These are phyloP conservation scores for Euphorbia tirucalli DNA, from an alignment of 345 rosid genomes.

Conservation along the genomic window DNA sequence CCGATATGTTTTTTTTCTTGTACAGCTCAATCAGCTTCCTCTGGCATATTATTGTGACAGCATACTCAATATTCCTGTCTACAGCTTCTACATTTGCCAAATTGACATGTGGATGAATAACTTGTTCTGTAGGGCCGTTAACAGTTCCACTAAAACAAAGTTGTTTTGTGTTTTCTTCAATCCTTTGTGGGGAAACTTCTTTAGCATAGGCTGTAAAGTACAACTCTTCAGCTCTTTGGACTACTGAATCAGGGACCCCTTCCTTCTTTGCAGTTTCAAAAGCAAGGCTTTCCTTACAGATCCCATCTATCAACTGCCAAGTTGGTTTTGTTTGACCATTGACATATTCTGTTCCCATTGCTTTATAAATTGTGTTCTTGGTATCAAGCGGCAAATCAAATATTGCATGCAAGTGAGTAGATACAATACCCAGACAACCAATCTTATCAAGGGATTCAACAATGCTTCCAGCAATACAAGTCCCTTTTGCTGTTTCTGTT, in stretches of 20 bases:
- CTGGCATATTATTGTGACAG: slow-evolving; percentile 44
- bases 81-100: slow-evolving; percentile 31
- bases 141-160: slow-evolving; percentile 14
- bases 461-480: slow-evolving; percentile 95
- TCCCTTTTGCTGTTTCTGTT: slow-evolving; percentile 94
- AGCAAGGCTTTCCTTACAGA: slow-evolving; percentile 94
- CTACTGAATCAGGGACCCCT: slow-evolving; percentile 71
- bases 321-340: slow-evolving; percentile 82
- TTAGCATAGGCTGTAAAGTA: slow-evolving; percentile 44
- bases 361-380: slow-evolving; percentile 56
- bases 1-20: slow-evolving; percentile 32
- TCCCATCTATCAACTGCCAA: slow-evolving; percentile 85
- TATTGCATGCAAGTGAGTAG: slow-evolving; percentile 93
- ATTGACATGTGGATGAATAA: slow-evolving; percentile 25
- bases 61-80: slow-evolving; percentile 46
- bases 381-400: slow-evolving; percentile 67
- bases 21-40: slow-evolving; percentile 54
- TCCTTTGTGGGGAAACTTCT: slow-evolving; percentile 17
- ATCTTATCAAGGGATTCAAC: slow-evolving; percentile 68
- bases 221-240: slow-evolving; percentile 82
- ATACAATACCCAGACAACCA: slow-evolving; percentile 88
- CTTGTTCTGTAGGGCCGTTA: slow-evolving; percentile 22
- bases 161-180: slow-evolving; percentile 23
- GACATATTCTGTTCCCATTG: slow-evolving; percentile 74
- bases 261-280: slow-evolving; percentile 95